phyloP scores from a whole-genome alignment of 2,329 filamentous ascomycete genomes.

The Acrocalymma vagum region DNA sequence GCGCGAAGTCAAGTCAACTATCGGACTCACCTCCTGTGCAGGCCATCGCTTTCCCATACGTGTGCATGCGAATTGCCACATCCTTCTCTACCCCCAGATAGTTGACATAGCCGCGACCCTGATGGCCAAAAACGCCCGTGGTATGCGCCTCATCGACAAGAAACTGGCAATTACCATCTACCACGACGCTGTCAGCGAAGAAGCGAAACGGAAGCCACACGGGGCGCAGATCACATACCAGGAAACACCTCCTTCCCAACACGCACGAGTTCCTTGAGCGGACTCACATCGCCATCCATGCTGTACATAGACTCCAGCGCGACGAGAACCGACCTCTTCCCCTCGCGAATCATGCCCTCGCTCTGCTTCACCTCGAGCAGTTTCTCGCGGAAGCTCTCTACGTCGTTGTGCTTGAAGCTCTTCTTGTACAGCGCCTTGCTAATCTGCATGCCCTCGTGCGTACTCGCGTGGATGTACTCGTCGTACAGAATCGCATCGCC shows the following conservation, averaged over 20 bases:
- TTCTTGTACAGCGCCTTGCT: slow-evolving; percentile 60
- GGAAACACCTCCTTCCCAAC: slow-evolving; percentile 66
- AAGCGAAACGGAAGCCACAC: too few relatives aligned
- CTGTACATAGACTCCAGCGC: slow-evolving; percentile 64
- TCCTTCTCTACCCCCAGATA: slow-evolving; percentile 34
- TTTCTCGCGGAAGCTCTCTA: slow-evolving; percentile 48
- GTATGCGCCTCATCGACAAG: slow-evolving; percentile 75
- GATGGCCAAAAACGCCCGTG: slow-evolving; percentile 65
- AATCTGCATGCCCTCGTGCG: slow-evolving; percentile 77
- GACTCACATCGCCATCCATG: slow-evolving; percentile 81
- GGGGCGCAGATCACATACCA: too few relatives aligned
- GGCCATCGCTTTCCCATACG: slow-evolving; percentile 35
- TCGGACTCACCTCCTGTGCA: slow-evolving; percentile 31
- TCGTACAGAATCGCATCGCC: slow-evolving; percentile 79
- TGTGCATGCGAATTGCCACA: slow-evolving; percentile 34
- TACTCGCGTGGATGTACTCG: slow-evolving; percentile 78
- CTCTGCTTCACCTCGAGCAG: slow-evolving; percentile 36
- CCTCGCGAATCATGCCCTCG: slow-evolving; percentile 24
- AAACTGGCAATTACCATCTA: slow-evolving; percentile 66
- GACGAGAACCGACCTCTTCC: slow-evolving; percentile 39
- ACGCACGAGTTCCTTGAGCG: slow-evolving; percentile 66
- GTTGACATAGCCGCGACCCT: slow-evolving; percentile 64
- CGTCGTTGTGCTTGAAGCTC: slow-evolving; percentile 66
- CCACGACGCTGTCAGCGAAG: too few relatives aligned
- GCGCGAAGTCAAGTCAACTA: neutral